A percentile compares a stretch with the other conserved stretches of the same genome.
These are phyloP conservation scores for Microsporum audouinii DNA, from an alignment of 2,329 filamentous ascomycete species.

Conservation along the genomic window DNA sequence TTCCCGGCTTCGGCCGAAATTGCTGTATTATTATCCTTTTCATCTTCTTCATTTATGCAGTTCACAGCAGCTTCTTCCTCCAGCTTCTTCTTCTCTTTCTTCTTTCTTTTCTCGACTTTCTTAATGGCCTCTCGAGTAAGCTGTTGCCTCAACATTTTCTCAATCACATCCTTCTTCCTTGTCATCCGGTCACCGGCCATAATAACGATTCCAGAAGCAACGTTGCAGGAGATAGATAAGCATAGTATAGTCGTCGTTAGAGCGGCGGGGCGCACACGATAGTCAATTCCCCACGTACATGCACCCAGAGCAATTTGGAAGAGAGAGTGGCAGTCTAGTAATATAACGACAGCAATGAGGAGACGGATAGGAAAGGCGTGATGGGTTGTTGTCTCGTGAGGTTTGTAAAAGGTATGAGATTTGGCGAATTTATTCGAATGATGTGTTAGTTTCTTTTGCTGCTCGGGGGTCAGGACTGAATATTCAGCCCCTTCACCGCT, in stretches of 20 bases:
- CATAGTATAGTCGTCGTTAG: slow-evolving; percentile 72
- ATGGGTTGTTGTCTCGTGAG: slow-evolving; percentile 74
- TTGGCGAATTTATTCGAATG: slow-evolving; percentile 71
- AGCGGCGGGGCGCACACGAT: slow-evolving; percentile 55
- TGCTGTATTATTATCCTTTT: background rate
- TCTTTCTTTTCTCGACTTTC: slow-evolving; percentile 39
- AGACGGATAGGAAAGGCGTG: slow-evolving; percentile 64
- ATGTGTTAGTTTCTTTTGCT: slow-evolving; percentile 60
- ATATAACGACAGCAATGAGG: slow-evolving; percentile 63
- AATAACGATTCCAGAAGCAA: slow-evolving; percentile 64
- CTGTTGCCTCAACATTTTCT: slow-evolving; percentile 64
- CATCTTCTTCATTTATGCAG: slow-evolving; percentile 4
- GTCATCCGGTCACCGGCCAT: slow-evolving; percentile 63
- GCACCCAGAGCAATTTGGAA: slow-evolving; percentile 70
- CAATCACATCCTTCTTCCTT: slow-evolving; percentile 74
- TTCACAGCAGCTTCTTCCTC: slow-evolving; percentile 3
- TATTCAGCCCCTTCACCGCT: slow-evolving; percentile 44
- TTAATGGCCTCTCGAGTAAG: slow-evolving; percentile 56
- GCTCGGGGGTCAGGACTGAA: slow-evolving; percentile 52
- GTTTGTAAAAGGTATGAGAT: slow-evolving; percentile 81
- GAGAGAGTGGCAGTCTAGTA: slow-evolving; percentile 67
- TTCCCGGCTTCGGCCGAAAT: background rate
- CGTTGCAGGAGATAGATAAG: slow-evolving; percentile 66
- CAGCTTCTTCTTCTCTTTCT: slow-evolving; percentile 38
- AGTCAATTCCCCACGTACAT: slow-evolving; percentile 67